Conservation (phyloP, 257 asterid species). For the Petunia secreta region DNA sequence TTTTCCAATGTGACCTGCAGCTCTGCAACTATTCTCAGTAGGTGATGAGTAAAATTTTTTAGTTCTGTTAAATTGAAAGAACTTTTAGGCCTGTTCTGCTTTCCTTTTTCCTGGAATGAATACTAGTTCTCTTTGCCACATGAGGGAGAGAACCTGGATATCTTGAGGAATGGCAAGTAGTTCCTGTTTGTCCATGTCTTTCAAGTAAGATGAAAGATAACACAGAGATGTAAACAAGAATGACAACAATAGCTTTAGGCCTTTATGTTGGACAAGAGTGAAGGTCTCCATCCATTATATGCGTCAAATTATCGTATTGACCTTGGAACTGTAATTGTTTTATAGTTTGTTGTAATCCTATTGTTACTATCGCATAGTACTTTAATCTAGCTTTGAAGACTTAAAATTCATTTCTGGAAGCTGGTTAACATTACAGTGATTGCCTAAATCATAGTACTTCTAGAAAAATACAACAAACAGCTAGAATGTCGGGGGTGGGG, state of each 20-base stretch:
- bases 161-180: not conserved
- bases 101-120: conserved; percentile 6
- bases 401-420: conserved; percentile 2
- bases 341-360: not conserved
- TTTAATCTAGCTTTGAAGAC: not conserved
- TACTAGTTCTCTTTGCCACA: not conserved
- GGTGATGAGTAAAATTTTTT: not conserved
- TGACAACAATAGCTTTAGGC: not conserved
- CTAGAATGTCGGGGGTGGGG: not conserved
- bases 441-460: not conserved
- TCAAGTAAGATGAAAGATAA: not conserved
- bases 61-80: not conserved
- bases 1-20: not conserved
- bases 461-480: not conserved
- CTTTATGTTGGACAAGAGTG: not conserved
- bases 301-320: not conserved
- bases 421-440: conserved; percentile 16
- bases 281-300: not conserved
- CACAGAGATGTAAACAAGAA: not conserved
- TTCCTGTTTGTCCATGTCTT: conserved; percentile 15
- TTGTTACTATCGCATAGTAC: not conserved
- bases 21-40: conserved; percentile 4
- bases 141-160: conserved; percentile 5
- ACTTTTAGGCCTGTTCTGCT: not conserved
- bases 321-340: conserved; percentile 6